These are phyloP conservation scores for Medicago arabica DNA, from an alignment of 306 rosid genomes.

Conservation along the genomic window DNA sequence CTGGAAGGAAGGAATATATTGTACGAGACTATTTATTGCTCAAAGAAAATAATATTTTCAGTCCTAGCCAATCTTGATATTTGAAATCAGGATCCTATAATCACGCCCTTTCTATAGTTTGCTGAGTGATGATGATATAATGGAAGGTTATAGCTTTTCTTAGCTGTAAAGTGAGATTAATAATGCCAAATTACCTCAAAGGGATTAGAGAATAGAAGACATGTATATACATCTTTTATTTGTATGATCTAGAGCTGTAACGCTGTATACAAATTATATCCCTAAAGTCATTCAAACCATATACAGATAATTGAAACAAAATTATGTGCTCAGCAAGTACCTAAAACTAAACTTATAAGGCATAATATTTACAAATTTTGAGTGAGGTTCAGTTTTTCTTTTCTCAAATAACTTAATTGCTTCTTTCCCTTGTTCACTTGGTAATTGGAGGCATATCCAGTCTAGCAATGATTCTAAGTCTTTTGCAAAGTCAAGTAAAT, in stretches of 20 bases:
- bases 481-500: conserved; percentile 87
- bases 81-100: not conserved
- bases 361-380: conserved; percentile 73
- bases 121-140: not conserved
- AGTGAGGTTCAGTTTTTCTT: conserved; percentile 61
- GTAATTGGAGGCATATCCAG: conserved; percentile 92
- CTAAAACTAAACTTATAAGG: conserved; percentile 90
- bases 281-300: conserved; percentile 36
- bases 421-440: conserved; percentile 82
- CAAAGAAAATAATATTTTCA: not conserved
- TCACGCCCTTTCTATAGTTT: not conserved
- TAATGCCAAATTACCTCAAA: not conserved
- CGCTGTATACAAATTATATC: conserved; percentile 49
- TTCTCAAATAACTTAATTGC: conserved; percentile 71
- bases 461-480: conserved; percentile 88
- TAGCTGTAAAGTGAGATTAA: conserved; percentile 2
- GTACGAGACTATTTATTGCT: not conserved
- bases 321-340: conserved; percentile 70
- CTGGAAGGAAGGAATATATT: no score
- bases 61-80: not conserved
- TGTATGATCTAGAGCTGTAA: conserved; percentile 38
- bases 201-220: not conserved
- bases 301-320: conserved; percentile 29
- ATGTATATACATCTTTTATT: conserved; percentile 30
- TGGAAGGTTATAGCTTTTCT: not conserved